Conservation (phyloP, 352 stramenopile genomes). For the Nothophytophthora sp. region DNA sequence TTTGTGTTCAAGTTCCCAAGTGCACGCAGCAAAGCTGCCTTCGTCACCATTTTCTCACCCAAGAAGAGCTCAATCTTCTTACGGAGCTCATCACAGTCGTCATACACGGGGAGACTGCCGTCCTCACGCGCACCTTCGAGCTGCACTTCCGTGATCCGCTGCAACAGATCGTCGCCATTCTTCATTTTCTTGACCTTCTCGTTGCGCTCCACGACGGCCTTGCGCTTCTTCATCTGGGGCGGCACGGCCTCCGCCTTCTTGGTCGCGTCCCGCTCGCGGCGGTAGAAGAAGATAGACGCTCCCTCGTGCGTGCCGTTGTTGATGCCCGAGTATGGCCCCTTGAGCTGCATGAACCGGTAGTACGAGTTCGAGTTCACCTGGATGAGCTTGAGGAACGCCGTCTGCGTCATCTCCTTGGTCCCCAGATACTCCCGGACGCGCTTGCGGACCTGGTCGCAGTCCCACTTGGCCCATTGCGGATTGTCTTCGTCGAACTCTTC, state of each 20-base stretch:
- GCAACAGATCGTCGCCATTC: constrained; percentile 29
- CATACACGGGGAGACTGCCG: constrained; percentile 44
- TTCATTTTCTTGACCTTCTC: constrained; percentile 32
- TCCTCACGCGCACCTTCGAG: constrained; percentile 23
- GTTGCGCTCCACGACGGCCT: constrained; percentile 18
- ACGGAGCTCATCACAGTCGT: constrained; percentile 58
- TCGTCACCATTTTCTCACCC: constrained; percentile 35
- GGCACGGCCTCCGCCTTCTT: constrained; percentile 18
- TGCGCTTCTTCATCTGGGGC: constrained; percentile 20
- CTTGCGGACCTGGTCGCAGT: constrained; percentile 48
- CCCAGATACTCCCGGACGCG: constrained; percentile 53
- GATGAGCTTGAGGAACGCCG: constrained; percentile 37
- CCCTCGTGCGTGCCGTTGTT: constrained; percentile 46
- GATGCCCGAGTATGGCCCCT: constrained; percentile 33
- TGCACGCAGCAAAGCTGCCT: constrained; percentile 35
- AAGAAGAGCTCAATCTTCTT: constrained; percentile 49
- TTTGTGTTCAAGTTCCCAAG: constrained; percentile 47
- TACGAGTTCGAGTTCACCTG: constrained; percentile 54
- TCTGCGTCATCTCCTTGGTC: constrained; percentile 55
- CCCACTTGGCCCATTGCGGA: constrained; percentile 25
- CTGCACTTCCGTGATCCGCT: constrained; percentile 36
- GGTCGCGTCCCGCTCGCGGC: constrained; percentile 27
- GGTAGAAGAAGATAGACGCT: constrained; percentile 44
- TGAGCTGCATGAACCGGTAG: constrained; percentile 55
- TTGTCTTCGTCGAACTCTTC: constrained; percentile 25